Evolutionary conservation across 1,284 basidiomycete species (phyloP).

Genomic region (Amylostereum chailletii): DNA sequence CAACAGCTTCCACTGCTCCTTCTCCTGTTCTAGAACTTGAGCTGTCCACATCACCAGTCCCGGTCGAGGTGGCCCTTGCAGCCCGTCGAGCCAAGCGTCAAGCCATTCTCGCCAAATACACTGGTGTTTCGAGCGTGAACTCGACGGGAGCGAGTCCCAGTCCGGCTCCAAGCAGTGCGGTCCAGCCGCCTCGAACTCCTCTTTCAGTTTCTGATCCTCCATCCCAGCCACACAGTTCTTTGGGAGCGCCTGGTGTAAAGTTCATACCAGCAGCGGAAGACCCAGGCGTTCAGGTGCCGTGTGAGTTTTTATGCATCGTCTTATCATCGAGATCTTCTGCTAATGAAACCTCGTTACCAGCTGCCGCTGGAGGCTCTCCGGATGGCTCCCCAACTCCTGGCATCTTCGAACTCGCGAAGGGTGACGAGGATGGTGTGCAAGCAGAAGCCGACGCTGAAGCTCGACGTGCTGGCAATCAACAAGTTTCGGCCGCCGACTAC

Average conservation of each 20-base stretch:
- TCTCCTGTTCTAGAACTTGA: conserved; percentile 52
- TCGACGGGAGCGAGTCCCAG: conserved; percentile 36
- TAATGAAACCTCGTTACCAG: background rate
- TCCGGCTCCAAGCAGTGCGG: conserved; percentile 63
- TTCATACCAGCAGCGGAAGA: background rate
- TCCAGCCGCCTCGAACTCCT: conserved; percentile 53
- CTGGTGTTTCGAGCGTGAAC: conserved; percentile 34
- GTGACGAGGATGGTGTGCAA: conserved; percentile 37
- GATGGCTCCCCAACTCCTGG: conserved; percentile 48
- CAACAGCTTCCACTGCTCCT: conserved; percentile 17
- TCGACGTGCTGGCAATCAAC: conserved; percentile 38
- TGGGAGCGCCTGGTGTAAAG: conserved; percentile 23
- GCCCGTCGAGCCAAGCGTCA: conserved; percentile 74
- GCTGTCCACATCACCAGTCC: conserved; percentile 43
- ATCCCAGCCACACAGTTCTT: conserved; percentile 43
- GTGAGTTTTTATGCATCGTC: no score
- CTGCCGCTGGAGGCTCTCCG: conserved; percentile 41
- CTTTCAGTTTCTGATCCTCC: conserved; percentile 51
- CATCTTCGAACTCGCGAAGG: conserved; percentile 55
- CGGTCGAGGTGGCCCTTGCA: conserved; percentile 67
- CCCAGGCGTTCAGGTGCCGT: no score
- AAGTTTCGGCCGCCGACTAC: conserved; percentile 88
- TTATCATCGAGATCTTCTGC: no score
- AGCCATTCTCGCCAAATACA: conserved; percentile 82
- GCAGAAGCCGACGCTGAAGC: conserved; percentile 29